A percentile compares a stretch with the other conserved stretches of the same genome.
Evolutionary conservation across 495 filamentous ascomycete species (phyloP).

Genomic region (Podospora sp.): DNA sequence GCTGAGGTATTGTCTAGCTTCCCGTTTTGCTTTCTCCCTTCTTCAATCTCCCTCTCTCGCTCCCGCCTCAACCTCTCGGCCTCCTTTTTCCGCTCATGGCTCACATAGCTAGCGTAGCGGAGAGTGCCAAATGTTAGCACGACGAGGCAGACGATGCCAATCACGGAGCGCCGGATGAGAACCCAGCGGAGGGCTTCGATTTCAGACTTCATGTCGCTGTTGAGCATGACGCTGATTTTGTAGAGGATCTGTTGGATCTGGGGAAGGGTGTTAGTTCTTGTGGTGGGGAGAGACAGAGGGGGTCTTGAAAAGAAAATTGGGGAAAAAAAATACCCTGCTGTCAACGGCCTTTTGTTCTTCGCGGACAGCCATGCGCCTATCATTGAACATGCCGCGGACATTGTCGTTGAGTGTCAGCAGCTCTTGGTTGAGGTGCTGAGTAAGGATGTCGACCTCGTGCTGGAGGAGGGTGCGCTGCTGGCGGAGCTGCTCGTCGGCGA

Average conservation of each 20-base stretch:
- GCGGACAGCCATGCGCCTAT: constrained; percentile 87
- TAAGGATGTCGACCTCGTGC: constrained; percentile 91
- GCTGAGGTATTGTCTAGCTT: constrained; percentile 41
- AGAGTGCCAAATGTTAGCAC: constrained; percentile 51
- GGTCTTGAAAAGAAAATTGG: not conserved
- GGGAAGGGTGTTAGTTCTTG: constrained; percentile 20
- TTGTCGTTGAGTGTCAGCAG: constrained; percentile 80
- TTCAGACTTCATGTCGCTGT: constrained; percentile 83
- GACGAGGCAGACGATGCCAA: constrained; percentile 70
- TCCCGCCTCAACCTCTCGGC: constrained; percentile 36
- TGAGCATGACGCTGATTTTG: constrained; percentile 84
- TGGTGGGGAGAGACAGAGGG: not conserved
- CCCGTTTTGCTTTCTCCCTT: constrained; percentile 38
- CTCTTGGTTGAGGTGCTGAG: constrained; percentile 80
- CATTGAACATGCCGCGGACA: constrained; percentile 93
- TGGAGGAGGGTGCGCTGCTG: constrained; percentile 82
- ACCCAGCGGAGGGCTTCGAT: constrained; percentile 92
- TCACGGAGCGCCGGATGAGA: constrained; percentile 79
- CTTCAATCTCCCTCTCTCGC: constrained; percentile 28
- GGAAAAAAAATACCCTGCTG: constrained; percentile 57
- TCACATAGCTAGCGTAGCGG: constrained; percentile 51
- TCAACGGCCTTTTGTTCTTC: constrained; percentile 84
- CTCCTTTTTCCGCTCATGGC: constrained; percentile 45
- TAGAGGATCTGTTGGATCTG: constrained; percentile 92
- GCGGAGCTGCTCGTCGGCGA: constrained; percentile 69